Percentiles rank a stretch among this genome's conserved stretches.
These are phyloP conservation scores for Brasilioporus rufonigricans DNA, from an alignment of 768 basidiomycete species.

Conservation along the genomic window DNA sequence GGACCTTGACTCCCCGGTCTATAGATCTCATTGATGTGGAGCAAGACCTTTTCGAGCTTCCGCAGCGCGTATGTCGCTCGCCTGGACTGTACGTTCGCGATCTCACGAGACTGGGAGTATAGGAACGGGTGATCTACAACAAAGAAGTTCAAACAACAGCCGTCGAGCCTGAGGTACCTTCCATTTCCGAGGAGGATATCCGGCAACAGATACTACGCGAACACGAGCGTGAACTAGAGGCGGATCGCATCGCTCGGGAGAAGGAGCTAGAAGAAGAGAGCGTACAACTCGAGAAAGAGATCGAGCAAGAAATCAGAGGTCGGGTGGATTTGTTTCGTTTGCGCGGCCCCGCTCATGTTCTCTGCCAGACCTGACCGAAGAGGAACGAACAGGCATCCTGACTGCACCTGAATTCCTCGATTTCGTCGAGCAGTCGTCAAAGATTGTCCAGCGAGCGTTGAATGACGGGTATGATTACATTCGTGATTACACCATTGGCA, in stretches of 20 bases:
- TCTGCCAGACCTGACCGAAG: slow-evolving; percentile 74
- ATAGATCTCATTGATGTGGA: slow-evolving; percentile 85
- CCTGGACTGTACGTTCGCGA: background rate
- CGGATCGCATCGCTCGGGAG: slow-evolving; percentile 65
- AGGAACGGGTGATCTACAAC: slow-evolving; percentile 82
- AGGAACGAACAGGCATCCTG: slow-evolving; percentile 79
- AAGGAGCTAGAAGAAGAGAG: slow-evolving; percentile 82
- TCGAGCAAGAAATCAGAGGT: slow-evolving; percentile 86
- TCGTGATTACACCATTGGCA: slow-evolving; percentile 90
- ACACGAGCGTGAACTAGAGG: slow-evolving; percentile 65
- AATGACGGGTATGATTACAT: slow-evolving; percentile 97
- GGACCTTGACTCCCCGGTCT: slow-evolving; percentile 61
- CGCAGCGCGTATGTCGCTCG: slow-evolving; percentile 62
- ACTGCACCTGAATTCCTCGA: slow-evolving; percentile 89
- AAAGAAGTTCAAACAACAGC: slow-evolving; percentile 81
- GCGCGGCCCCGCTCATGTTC: background rate
- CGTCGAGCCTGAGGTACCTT: slow-evolving; percentile 52
- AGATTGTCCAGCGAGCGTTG: slow-evolving; percentile 91
- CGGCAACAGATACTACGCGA: slow-evolving; percentile 63
- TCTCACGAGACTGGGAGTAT: slow-evolving; percentile 6
- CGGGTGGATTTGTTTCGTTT: background rate
- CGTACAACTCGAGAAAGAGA: slow-evolving; percentile 79
- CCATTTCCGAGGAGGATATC: slow-evolving; percentile 67
- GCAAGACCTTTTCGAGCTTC: slow-evolving; percentile 87
- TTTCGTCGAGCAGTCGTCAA: slow-evolving; percentile 92